These are phyloP conservation scores for Paramecium pentaurelia DNA, from an alignment of 73 alveolate genomes.

Conservation along the genomic window DNA sequence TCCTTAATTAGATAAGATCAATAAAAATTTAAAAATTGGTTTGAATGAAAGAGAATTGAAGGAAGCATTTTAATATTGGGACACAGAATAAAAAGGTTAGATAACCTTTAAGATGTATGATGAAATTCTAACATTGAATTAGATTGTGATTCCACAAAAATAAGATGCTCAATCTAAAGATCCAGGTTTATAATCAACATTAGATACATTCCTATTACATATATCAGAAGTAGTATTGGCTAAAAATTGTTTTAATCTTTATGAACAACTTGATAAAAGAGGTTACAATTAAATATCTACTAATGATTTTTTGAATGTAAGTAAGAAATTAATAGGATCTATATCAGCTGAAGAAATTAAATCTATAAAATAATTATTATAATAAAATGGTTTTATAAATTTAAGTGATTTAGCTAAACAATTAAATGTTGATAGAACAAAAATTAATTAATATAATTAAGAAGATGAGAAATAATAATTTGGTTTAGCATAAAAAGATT, in stretches of 20 bases:
- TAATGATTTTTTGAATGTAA: not conserved
- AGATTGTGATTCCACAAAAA: not conserved
- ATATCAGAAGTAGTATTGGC: not conserved
- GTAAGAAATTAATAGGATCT: not conserved
- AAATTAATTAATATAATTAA: not conserved
- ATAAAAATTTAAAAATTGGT: not conserved
- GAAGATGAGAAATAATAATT: slow-evolving; percentile 18
- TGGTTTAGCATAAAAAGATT: not conserved
- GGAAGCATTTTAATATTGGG: slow-evolving; percentile 46
- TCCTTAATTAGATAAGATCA: not conserved
- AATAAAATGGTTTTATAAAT: not conserved
- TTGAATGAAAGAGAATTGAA: slow-evolving; percentile 1
- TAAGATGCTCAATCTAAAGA: not conserved
- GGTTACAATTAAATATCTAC: not conserved
- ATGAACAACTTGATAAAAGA: not conserved
- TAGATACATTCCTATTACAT: not conserved
- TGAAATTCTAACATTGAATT: not conserved
- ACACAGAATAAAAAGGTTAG: not conserved
- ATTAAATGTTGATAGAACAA: not conserved
- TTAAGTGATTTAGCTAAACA: slow-evolving; percentile 39
- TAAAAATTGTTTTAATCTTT: slow-evolving; percentile 13
- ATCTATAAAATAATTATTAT: not conserved
- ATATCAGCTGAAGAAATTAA: not conserved
- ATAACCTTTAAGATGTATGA: not conserved
- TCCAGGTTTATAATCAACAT: not conserved